Evolutionary conservation across 805 yeast species (phyloP).

Genomic region (Sugiyamaella americana): DNA sequence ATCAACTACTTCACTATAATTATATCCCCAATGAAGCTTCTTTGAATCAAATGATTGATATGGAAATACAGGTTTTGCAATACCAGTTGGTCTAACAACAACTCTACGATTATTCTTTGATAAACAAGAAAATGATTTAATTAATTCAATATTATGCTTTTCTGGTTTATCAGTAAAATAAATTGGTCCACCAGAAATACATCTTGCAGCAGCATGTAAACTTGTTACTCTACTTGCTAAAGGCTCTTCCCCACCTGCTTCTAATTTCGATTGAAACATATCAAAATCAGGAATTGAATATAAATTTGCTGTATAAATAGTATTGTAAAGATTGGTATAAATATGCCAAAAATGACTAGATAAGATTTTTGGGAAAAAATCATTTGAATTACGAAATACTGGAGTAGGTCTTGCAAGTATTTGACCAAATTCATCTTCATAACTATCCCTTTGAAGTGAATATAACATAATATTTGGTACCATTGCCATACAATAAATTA

Average conservation of each 20-base stretch:
- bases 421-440: neutral
- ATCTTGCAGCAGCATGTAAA: constrained; percentile 28
- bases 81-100: constrained; percentile 11
- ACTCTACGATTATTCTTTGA: constrained; percentile 7
- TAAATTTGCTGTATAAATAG: constrained; percentile 22
- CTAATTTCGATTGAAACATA: constrained; percentile 27
- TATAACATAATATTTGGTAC: constrained; percentile 21
- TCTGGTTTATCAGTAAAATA: constrained; percentile 26
- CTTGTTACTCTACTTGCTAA: constrained; percentile 10
- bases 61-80: constrained; percentile 16
- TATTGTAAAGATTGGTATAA: constrained; percentile 25
- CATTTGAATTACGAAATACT: constrained; percentile 28
- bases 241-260: constrained; percentile 5
- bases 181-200: constrained; percentile 31
- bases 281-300: constrained; percentile 27
- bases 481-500: constrained; percentile 30
- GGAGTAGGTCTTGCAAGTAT: constrained; percentile 17
- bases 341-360: constrained; percentile 29
- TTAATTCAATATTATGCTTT: constrained; percentile 19
- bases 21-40: constrained; percentile 11
- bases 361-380: constrained; percentile 27
- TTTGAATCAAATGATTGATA: constrained; percentile 13
- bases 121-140: constrained; percentile 12
- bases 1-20: constrained; percentile 2
- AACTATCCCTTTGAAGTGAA: constrained; percentile 2